These are phyloP conservation scores for Acacia acuminata DNA, from an alignment of 306 rosid genomes.

Conservation along the genomic window DNA sequence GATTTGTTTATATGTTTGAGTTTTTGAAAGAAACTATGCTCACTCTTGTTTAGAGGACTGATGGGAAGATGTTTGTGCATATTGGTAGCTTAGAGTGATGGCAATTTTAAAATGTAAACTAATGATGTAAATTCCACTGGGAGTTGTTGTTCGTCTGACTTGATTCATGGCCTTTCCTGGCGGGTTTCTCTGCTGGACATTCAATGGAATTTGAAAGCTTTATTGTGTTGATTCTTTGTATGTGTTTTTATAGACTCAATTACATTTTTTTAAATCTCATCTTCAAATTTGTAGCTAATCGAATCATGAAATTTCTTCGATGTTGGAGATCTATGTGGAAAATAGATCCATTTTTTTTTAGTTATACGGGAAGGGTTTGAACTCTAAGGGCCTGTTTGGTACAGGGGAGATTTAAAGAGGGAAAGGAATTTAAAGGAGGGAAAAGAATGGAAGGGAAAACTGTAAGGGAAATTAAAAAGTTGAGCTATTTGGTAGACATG, in stretches of 20 bases:
- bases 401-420: too few species aligned
- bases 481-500: too few species aligned
- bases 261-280: not conserved
- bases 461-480: too few species aligned
- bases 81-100: not conserved
- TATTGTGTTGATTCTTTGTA: not conserved
- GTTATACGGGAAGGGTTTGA: not conserved
- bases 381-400: too few species aligned
- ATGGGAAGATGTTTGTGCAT: not conserved
- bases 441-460: too few species aligned
- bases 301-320: not conserved
- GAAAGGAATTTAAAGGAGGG: too few species aligned
- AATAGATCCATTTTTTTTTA: not conserved
- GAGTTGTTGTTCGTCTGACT: not conserved
- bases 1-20: not conserved
- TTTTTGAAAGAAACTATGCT: not conserved
- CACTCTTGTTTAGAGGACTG: not conserved
- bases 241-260: not conserved
- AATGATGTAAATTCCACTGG: not conserved
- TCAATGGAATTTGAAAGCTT: not conserved
- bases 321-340: not conserved
- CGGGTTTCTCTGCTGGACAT: not conserved
- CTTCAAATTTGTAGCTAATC: not conserved
- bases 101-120: slow-evolving; percentile 13
- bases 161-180: not conserved